Conservation (phyloP, 2,329 filamentous ascomycete genomes). For the Botryotinia calthae region DNA sequence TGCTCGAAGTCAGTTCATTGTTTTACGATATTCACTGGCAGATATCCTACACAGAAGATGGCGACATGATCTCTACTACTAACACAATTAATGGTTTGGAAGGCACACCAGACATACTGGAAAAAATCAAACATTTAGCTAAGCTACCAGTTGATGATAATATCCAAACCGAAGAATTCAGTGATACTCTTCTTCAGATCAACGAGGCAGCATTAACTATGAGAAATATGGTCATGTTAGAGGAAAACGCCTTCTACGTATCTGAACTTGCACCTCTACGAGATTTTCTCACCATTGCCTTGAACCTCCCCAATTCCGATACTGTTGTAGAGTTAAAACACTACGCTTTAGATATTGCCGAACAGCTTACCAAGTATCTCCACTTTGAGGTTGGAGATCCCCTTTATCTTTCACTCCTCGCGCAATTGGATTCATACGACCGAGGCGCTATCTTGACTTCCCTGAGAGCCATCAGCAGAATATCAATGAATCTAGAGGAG, state of each 20-base stretch:
- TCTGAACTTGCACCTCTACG: constrained; percentile 71
- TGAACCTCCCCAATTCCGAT: constrained; percentile 72
- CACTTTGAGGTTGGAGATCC: constrained; percentile 69
- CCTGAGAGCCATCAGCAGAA: constrained; percentile 77
- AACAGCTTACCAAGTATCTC: constrained; percentile 84
- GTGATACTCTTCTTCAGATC: constrained; percentile 69
- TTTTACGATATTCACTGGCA: constrained; percentile 84
- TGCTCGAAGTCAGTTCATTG: constrained; percentile 71
- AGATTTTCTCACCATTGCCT: constrained; percentile 78
- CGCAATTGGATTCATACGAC: constrained; percentile 65
- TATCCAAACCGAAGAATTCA: constrained; percentile 68
- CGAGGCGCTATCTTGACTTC: constrained; percentile 78
- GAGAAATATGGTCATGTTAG: constrained; percentile 92
- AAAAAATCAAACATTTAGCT: constrained; percentile 64
- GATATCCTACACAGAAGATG: constrained; percentile 67
- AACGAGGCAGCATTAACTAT: constrained; percentile 86
- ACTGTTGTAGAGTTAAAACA: constrained; percentile 81
- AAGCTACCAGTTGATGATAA: constrained; percentile 62
- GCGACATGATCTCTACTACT: constrained; percentile 45
- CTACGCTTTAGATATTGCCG: constrained; percentile 85
- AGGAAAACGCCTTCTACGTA: constrained; percentile 82
- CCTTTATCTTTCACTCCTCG: constrained; percentile 72
- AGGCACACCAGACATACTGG: constrained; percentile 69
- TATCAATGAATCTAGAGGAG: constrained; percentile 81
- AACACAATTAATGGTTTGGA: constrained; percentile 62